A percentile compares a stretch with the other conserved stretches of the same genome.
Evolutionary conservation across 2,329 filamentous ascomycete genomes (phyloP).

Genomic region (Botrytis tulipae): DNA sequence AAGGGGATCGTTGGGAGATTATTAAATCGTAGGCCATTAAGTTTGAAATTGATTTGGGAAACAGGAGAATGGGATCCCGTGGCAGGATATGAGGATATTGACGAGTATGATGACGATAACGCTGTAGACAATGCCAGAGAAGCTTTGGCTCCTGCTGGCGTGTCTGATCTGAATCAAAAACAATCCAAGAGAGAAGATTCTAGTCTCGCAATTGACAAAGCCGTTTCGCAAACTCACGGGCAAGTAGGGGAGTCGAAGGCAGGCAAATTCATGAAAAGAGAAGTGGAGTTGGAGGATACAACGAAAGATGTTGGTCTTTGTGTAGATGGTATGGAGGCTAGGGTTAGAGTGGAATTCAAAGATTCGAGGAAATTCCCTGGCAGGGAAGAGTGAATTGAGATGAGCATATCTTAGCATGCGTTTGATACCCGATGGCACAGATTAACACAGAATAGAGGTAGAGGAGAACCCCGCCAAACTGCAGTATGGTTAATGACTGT

Average conservation of each 20-base stretch:
- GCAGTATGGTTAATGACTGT: not conserved
- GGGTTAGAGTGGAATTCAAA: conserved; percentile 63
- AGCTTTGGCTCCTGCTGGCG: conserved; percentile 16
- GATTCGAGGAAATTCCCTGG: conserved; percentile 14
- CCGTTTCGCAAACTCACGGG: not conserved
- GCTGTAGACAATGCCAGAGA: conserved; percentile 38
- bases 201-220: not conserved
- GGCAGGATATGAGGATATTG: conserved; percentile 58
- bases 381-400: conserved; percentile 9
- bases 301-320: conserved; percentile 81
- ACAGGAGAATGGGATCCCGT: conserved; percentile 89
- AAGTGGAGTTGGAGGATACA: conserved; percentile 76
- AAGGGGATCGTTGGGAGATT: conserved; percentile 73
- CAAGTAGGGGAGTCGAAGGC: not conserved
- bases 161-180: conserved; percentile 32
- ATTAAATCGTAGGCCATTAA: conserved; percentile 64
- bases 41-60: conserved; percentile 74
- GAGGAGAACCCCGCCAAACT: not conserved
- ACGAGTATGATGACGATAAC: conserved; percentile 54
- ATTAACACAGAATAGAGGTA: not conserved
- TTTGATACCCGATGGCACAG: conserved; percentile 4
- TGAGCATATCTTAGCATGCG: conserved; percentile 5
- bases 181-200: not conserved
- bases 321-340: conserved; percentile 70
- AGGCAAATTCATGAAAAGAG: conserved; percentile 69